phyloP scores from a whole-genome alignment of 2,329 filamentous ascomycete species.

The Berkeleyomyces basicola region DNA sequence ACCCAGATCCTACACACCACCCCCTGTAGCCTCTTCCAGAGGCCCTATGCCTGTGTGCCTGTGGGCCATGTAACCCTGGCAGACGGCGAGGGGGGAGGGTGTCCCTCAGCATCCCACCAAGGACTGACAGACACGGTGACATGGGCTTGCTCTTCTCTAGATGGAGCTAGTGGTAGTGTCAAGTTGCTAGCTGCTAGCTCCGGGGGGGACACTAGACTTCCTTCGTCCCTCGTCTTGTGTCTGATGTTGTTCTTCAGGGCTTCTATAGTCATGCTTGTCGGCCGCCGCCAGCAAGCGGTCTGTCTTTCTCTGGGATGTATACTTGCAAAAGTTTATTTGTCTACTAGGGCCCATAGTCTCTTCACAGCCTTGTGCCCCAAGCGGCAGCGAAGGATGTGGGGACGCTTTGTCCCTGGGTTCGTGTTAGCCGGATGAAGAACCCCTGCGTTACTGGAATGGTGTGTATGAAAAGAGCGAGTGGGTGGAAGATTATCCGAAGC shows the following conservation, averaged over 20 bases:
- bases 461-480: background rate
- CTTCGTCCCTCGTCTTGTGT: background rate
- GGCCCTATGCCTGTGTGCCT: too few relatives aligned
- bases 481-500: background rate
- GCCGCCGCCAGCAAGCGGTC: background rate
- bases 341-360: too few relatives aligned
- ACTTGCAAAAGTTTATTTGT: background rate
- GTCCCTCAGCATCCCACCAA: too few relatives aligned
- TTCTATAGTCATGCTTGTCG: background rate
- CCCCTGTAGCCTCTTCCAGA: background rate
- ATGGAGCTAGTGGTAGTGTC: too few relatives aligned
- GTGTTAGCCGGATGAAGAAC: background rate
- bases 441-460: background rate
- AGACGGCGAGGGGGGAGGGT: too few relatives aligned
- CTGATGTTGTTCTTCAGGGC: background rate
- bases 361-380: background rate
- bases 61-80: too few relatives aligned
- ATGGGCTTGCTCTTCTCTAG: too few relatives aligned
- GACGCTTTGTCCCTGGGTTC: background rate
- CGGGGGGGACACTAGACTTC: too few relatives aligned
- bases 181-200: too few relatives aligned
- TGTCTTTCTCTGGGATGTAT: background rate
- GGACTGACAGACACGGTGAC: too few relatives aligned
- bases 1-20: background rate
- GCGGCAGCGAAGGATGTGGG: background rate